Conservation (phyloP, 2,329 filamentous ascomycete species). For the Thielaviopsis punctulata region DNA sequence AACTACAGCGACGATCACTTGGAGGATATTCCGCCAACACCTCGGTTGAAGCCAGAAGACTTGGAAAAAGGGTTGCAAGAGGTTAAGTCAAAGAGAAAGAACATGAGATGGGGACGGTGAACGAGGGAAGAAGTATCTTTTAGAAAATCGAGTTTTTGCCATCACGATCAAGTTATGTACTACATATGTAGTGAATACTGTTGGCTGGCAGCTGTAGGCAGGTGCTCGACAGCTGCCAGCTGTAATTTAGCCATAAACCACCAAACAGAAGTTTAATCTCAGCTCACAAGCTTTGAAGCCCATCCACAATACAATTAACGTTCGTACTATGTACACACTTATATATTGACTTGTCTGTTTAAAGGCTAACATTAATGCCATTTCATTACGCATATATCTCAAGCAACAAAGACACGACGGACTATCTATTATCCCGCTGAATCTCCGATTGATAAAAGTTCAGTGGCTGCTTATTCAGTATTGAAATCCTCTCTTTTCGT, state of each 20-base stretch:
- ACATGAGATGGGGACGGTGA: constrained; percentile 14
- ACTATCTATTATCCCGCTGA: no score
- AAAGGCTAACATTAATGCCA: no score
- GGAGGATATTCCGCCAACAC: constrained; percentile 43
- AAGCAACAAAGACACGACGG: no score
- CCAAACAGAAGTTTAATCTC: background rate
- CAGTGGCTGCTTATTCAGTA: no score
- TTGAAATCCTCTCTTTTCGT: no score
- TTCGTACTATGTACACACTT: no score
- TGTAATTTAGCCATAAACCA: background rate
- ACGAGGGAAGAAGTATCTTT: constrained; percentile 6
- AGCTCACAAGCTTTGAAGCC: background rate
- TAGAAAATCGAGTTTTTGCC: background rate
- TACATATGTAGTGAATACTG: no score
- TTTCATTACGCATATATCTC: no score
- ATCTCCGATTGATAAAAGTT: no score
- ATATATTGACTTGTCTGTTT: no score
- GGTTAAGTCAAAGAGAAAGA: constrained; percentile 19
- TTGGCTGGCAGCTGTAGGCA: background rate
- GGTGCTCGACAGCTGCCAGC: background rate
- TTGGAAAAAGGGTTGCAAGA: constrained; percentile 38
- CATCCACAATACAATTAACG: no score
- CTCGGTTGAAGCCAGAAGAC: constrained; percentile 35
- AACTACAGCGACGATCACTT: constrained; percentile 25
- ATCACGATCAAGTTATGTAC: no score